phyloP scores from a whole-genome alignment of 2,329 filamentous ascomycete species.

The Phaeoacremonium minimum region DNA sequence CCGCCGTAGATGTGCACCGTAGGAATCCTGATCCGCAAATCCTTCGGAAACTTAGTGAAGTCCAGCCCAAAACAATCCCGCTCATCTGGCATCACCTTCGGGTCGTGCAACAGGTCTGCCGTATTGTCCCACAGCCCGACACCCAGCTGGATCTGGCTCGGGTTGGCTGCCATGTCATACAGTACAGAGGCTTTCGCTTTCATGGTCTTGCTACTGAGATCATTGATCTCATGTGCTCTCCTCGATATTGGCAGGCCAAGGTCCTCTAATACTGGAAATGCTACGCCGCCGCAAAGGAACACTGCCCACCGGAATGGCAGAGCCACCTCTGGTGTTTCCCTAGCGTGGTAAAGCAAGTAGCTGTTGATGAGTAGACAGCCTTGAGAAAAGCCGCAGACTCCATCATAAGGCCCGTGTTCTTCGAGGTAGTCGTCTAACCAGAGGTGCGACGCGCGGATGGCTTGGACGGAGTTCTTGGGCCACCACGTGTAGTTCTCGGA shows the following conservation, averaged over 20 bases:
- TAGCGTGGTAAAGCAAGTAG: constrained; percentile 32
- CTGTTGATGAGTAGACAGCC: constrained; percentile 31
- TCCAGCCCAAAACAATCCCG: constrained; percentile 27
- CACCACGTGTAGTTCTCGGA: constrained; percentile 24
- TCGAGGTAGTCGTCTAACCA: constrained; percentile 29
- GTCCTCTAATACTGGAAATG: constrained; percentile 25
- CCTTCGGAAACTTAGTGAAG: constrained; percentile 22
- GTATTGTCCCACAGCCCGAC: constrained; percentile 28
- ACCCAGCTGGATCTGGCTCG: constrained; percentile 18
- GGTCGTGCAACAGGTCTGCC: constrained; percentile 23
- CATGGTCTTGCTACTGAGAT: constrained; percentile 17
- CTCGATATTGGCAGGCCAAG: constrained; percentile 26
- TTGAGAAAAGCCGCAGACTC: constrained; percentile 30
- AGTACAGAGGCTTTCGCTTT: constrained; percentile 18
- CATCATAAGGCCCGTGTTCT: constrained; percentile 26
- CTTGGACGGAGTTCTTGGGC: constrained; percentile 15
- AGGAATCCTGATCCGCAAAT: constrained; percentile 25
- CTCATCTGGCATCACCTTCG: constrained; percentile 17
- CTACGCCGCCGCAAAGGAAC: constrained; percentile 33
- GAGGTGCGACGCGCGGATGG: constrained; percentile 25
- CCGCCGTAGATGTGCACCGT: constrained; percentile 29
- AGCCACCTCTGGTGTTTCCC: constrained; percentile 20
- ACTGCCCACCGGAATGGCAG: constrained; percentile 31
- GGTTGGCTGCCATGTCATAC: constrained; percentile 16
- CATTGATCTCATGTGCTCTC: constrained; percentile 22